Conservation (phyloP, 2,329 filamentous ascomycete genomes). For the Aureobasidium sp. region DNA sequence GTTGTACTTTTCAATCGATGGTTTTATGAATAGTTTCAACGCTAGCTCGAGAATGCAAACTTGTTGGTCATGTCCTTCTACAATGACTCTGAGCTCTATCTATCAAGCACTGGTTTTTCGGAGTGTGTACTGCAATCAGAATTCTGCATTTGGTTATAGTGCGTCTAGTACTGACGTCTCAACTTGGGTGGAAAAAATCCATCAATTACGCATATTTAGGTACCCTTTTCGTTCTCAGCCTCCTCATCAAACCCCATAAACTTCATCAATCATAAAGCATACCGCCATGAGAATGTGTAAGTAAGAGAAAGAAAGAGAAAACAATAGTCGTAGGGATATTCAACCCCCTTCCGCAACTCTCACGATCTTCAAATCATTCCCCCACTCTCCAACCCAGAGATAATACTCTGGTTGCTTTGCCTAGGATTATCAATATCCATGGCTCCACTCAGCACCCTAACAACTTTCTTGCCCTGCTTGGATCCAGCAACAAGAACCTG, state of each 20-base stretch:
- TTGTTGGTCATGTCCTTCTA: not conserved
- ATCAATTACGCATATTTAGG: not conserved
- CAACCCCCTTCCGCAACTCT: too few species aligned
- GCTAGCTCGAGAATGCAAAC: not conserved
- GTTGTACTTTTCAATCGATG: too few species aligned
- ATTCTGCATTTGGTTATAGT: too few species aligned
- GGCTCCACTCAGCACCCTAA: constrained; percentile 41
- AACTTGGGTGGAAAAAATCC: not conserved
- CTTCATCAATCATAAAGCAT: not conserved
- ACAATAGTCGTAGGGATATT: not conserved
- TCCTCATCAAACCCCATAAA: not conserved
- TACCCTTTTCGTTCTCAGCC: not conserved
- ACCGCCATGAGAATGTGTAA: not conserved
- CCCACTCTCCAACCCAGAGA: constrained; percentile 13
- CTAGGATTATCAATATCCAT: constrained; percentile 37
- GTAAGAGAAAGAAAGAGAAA: not conserved
- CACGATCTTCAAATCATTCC: not conserved
- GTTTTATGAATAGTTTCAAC: not conserved
- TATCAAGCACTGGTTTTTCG: too few species aligned
- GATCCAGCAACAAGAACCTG: constrained; percentile 71
- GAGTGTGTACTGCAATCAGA: too few species aligned
- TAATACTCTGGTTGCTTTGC: constrained; percentile 21
- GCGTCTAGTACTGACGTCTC: too few species aligned
- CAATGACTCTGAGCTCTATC: too few species aligned
- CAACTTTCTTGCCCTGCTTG: constrained; percentile 38